Conservation (phyloP, 2,329 filamentous ascomycete genomes). For the Cladosporium sphaerospermum region DNA sequence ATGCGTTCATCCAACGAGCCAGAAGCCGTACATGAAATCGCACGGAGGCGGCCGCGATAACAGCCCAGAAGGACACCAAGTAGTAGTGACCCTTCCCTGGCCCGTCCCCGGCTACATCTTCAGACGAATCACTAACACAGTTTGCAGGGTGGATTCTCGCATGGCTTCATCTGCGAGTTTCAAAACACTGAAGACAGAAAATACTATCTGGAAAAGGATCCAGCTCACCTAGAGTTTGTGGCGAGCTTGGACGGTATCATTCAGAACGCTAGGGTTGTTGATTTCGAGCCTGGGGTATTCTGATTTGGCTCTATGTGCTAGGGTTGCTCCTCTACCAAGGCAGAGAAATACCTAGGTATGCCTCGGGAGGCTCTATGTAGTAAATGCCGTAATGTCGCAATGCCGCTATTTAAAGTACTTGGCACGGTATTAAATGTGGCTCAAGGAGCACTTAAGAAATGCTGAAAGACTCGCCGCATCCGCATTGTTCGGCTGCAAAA, state of each 20-base stretch:
- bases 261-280: constrained; percentile 52
- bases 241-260: constrained; percentile 44
- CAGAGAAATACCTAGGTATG: neutral
- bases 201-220: constrained; percentile 63
- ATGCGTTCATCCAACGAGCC: constrained; percentile 54
- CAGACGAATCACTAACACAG: neutral
- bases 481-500: constrained; percentile 81
- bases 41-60: constrained; percentile 56
- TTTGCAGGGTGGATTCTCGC: constrained; percentile 53
- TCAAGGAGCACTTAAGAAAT: constrained; percentile 30
- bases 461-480: constrained; percentile 91
- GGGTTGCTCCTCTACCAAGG: neutral
- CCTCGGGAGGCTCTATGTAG: too few relatives aligned
- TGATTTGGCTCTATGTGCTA: constrained; percentile 12
- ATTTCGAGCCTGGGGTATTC: constrained; percentile 46
- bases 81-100: neutral
- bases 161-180: constrained; percentile 66
- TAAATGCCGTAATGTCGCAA: constrained; percentile 19
- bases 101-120: neutral
- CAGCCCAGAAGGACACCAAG: constrained; percentile 48
- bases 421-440: neutral
- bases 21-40: constrained; percentile 55
- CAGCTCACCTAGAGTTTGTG: constrained; percentile 57
- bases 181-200: constrained; percentile 56
- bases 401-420: constrained; percentile 10